Percentiles rank a stretch among this genome's conserved stretches.
phyloP scores from a whole-genome alignment of 2,329 filamentous ascomycete genomes.

The Endoconidiophora polonica region DNA sequence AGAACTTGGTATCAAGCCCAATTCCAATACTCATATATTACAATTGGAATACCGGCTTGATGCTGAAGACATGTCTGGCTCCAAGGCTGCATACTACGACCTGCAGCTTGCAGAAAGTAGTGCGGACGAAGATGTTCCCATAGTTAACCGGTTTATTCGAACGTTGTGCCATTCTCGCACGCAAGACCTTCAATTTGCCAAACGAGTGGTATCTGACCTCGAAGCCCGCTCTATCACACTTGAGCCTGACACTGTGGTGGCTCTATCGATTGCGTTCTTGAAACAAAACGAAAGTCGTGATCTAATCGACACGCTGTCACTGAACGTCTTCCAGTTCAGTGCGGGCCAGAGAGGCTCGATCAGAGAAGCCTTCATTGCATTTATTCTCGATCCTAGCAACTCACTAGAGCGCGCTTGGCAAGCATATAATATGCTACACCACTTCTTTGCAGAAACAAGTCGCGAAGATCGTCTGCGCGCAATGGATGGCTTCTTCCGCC shows the following conservation, averaged over 20 bases:
- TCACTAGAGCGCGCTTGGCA: slow-evolving; percentile 49
- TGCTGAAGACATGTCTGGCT: slow-evolving; percentile 54
- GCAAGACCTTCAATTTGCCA: slow-evolving; percentile 53
- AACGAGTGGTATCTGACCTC: slow-evolving; percentile 55
- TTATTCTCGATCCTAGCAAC: slow-evolving; percentile 45
- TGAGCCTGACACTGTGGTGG: slow-evolving; percentile 56
- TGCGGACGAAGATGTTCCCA: slow-evolving; percentile 39
- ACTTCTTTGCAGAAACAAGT: slow-evolving; percentile 50
- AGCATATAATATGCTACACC: slow-evolving; percentile 46
- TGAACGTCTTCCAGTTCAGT: slow-evolving; percentile 55
- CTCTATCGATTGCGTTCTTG: slow-evolving; percentile 58
- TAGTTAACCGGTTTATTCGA: slow-evolving; percentile 56
- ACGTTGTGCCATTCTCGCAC: slow-evolving; percentile 44
- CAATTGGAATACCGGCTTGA: slow-evolving; percentile 63
- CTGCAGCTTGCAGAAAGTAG: slow-evolving; percentile 37
- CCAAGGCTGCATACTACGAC: slow-evolving; percentile 46
- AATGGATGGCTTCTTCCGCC: slow-evolving; percentile 69
- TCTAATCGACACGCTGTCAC: slow-evolving; percentile 65
- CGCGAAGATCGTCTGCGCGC: slow-evolving; percentile 48
- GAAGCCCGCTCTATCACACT: slow-evolving; percentile 54
- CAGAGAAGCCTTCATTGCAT: slow-evolving; percentile 47
- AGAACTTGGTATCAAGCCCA: slow-evolving; percentile 46
- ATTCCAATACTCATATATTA: slow-evolving; percentile 55
- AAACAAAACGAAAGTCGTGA: slow-evolving; percentile 61
- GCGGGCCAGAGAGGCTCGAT: slow-evolving; percentile 51